A percentile compares a stretch with the other conserved stretches of the same genome.
These are phyloP conservation scores for Cercospora zeae-maydis DNA, from an alignment of 2,329 filamentous ascomycete species.

Conservation along the genomic window DNA sequence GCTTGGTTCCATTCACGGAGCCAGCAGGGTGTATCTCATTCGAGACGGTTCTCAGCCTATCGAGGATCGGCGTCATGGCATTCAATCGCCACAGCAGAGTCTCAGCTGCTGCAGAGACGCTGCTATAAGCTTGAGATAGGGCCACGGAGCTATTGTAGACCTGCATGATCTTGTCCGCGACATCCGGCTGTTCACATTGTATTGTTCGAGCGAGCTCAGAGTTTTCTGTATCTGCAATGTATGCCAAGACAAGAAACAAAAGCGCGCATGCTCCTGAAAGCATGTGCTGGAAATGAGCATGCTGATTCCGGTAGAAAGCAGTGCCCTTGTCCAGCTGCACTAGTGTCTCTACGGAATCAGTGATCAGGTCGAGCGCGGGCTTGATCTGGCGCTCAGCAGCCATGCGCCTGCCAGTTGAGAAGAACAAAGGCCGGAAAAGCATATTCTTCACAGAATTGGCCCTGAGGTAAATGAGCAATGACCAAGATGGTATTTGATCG, in stretches of 20 bases:
- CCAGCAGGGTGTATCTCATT: not conserved
- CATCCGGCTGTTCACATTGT: not conserved
- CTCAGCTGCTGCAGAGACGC: not conserved
- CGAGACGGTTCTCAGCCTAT: not conserved
- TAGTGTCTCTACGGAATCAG: not conserved
- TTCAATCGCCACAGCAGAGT: not conserved
- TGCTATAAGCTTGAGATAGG: not conserved
- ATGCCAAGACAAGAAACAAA: not conserved
- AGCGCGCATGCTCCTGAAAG: not conserved
- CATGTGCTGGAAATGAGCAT: conserved; percentile 4
- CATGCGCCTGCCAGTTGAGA: not conserved
- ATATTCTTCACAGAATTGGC: conserved; percentile 1
- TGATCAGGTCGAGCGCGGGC: not conserved
- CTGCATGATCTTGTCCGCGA: not conserved
- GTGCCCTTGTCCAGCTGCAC: not conserved
- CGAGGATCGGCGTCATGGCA: not conserved
- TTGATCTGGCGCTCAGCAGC: not conserved
- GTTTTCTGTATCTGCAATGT: not conserved
- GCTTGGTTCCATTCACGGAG: not conserved
- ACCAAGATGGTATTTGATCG: not conserved
- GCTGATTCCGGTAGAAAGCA: not conserved
- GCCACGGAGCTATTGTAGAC: not conserved
- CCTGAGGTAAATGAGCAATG: not conserved
- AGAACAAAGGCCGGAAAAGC: not conserved
- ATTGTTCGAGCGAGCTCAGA: not conserved